Conservation (phyloP, 1,284 basidiomycete genomes). For the Sporisorium scitamineum region DNA sequence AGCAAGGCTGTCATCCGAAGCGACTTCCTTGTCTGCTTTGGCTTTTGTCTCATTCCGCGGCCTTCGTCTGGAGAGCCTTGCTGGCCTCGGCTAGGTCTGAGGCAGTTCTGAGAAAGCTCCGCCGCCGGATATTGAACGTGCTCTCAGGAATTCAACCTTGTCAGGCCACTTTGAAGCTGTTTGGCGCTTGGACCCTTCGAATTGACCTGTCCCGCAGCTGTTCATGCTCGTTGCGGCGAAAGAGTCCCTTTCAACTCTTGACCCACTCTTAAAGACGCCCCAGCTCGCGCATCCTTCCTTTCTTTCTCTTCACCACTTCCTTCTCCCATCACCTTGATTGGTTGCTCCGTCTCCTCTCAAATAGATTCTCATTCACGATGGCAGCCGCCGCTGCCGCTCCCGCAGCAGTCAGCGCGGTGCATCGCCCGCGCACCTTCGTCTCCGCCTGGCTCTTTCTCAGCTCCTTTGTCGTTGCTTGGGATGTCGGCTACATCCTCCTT, state of each 20-base stretch:
- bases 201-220: conserved; percentile 2
- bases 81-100: neutral
- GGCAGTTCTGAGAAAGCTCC: neutral
- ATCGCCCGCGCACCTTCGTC: conserved; percentile 35
- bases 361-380: conserved; percentile 17
- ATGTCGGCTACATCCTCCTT: conserved; percentile 57
- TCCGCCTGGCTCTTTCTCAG: conserved; percentile 49
- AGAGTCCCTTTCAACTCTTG: neutral
- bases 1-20: neutral
- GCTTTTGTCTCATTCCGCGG: neutral
- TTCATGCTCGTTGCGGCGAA: neutral
- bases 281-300: neutral
- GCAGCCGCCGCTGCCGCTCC: conserved; percentile 21
- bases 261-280: neutral
- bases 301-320: neutral
- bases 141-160: neutral
- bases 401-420: conserved; percentile 17
- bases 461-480: conserved; percentile 52
- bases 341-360: conserved; percentile 17
- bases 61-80: neutral
- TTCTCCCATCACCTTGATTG: neutral
- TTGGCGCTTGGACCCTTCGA: conserved; percentile 1
- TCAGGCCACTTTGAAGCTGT: neutral
- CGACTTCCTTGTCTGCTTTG: neutral
- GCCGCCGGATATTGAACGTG: conserved; percentile 2